These are phyloP conservation scores for Neofusicoccum laricinum DNA, from an alignment of 2,329 filamentous ascomycete genomes.

Conservation along the genomic window DNA sequence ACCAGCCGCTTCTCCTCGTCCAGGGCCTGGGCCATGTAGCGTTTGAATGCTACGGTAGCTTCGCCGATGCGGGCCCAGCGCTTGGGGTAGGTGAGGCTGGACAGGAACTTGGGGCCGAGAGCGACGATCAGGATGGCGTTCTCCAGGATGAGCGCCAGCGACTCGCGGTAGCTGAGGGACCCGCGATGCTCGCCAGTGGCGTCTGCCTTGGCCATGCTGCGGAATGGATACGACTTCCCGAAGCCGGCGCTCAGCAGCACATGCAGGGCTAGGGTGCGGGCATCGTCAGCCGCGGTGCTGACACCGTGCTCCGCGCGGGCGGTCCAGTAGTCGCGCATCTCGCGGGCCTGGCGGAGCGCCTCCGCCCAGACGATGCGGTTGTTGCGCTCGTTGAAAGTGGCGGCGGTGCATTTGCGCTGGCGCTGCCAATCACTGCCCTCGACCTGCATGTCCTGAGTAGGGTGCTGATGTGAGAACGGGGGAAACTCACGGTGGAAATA, in stretches of 20 bases:
- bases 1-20: background rate
- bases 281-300: too few species aligned
- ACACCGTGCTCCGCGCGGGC: too few species aligned
- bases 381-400: conserved; percentile 45
- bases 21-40: conserved; percentile 17
- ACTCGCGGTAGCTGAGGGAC: background rate
- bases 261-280: too few species aligned
- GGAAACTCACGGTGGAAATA: too few species aligned
- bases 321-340: background rate
- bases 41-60: conserved; percentile 16
- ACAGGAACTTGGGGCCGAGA: conserved; percentile 8
- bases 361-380: conserved; percentile 31
- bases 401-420: conserved; percentile 42
- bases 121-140: conserved; percentile 16
- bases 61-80: conserved; percentile 9
- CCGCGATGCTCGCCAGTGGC: background rate
- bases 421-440: conserved; percentile 36
- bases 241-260: background rate
- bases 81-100: background rate
- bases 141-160: background rate
- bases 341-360: background rate
- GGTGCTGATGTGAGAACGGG: too few species aligned
- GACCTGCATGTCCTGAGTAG: background rate
- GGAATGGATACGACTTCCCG: conserved; percentile 1
- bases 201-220: background rate